Percentiles rank a stretch among this genome's conserved stretches.
Conservation (phyloP, 805 yeast genomes). For the Wickerhamomyces mucosus region DNA sequence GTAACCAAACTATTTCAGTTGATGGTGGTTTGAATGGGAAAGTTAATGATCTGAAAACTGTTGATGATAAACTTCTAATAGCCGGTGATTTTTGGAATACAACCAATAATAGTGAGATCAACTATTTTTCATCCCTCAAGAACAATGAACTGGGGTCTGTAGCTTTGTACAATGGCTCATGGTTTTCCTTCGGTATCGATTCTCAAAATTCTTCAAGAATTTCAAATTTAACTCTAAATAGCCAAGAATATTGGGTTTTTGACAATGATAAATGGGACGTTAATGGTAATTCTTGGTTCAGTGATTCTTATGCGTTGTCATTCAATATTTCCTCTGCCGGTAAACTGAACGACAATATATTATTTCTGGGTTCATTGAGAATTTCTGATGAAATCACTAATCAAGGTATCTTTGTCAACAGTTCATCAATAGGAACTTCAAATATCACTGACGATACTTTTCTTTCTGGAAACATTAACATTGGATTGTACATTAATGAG, state of each 20-base stretch:
- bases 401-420: conserved; percentile 10
- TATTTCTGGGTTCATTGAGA: conserved; percentile 18
- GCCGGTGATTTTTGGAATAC: conserved; percentile 38
- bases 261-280: conserved; percentile 33
- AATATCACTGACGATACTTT: conserved; percentile 12
- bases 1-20: conserved; percentile 12
- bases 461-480: conserved; percentile 17
- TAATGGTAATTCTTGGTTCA: conserved; percentile 27
- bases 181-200: conserved; percentile 32
- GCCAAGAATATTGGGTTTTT: conserved; percentile 33
- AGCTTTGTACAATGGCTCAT: conserved; percentile 28
- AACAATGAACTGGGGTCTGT: conserved; percentile 27
- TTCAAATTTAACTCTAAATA: conserved; percentile 24
- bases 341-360: conserved; percentile 8
- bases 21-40: conserved; percentile 32
- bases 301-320: conserved; percentile 16
- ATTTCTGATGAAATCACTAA: conserved; percentile 11
- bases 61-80: conserved; percentile 28
- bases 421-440: conserved; percentile 6
- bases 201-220: conserved; percentile 1
- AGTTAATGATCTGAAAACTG: conserved; percentile 23
- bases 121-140: conserved; percentile 20
- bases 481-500: conserved; percentile 36
- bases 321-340: conserved; percentile 23
- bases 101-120: conserved; percentile 21